A percentile compares a stretch with the other conserved stretches of the same genome.
These are phyloP conservation scores for Rhodofomes roseus DNA, from an alignment of 1,284 basidiomycete species.

Conservation along the genomic window DNA sequence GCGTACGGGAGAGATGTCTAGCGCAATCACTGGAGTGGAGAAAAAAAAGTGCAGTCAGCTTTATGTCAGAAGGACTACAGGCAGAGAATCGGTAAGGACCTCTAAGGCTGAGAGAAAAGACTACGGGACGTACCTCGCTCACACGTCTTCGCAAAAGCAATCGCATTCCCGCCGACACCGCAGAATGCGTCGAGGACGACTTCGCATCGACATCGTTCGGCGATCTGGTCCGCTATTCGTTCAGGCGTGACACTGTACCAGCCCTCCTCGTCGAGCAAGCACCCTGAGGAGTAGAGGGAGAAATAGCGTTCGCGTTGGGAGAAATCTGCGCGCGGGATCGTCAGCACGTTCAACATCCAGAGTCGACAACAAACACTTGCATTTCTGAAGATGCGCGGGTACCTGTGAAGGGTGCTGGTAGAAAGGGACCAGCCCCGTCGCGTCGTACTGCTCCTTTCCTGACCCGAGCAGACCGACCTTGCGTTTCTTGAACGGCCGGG, in stretches of 20 bases:
- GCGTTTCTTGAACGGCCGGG: conserved; percentile 28
- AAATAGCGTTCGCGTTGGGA: conserved; percentile 80
- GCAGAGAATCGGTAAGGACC: conserved; percentile 3
- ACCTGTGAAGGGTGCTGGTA: conserved; percentile 65
- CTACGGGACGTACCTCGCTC: conserved; percentile 64
- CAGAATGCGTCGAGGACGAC: conserved; percentile 92
- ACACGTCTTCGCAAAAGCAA: conserved; percentile 95
- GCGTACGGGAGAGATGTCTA: conserved; percentile 84
- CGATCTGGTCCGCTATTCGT: conserved; percentile 86
- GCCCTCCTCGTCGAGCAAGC: conserved; percentile 81
- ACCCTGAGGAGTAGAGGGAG: conserved; percentile 75
- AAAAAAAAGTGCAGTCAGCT: not conserved
- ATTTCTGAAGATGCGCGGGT: conserved; percentile 76
- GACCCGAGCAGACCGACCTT: conserved; percentile 28
- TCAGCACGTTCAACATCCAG: not conserved
- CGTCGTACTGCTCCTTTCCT: conserved; percentile 52
- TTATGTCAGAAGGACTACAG: not conserved
- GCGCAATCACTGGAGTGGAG: conserved; percentile 78
- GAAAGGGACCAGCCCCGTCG: conserved; percentile 65
- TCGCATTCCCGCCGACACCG: conserved; percentile 96
- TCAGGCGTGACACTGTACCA: conserved; percentile 99
- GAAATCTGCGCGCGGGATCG: conserved; percentile 59
- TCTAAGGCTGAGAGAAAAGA: not conserved
- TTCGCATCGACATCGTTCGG: conserved; percentile 84
- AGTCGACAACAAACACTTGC: conserved; percentile 41